Conservation (phyloP, 2,329 filamentous ascomycete species). For the Hypoxylon sp. region DNA sequence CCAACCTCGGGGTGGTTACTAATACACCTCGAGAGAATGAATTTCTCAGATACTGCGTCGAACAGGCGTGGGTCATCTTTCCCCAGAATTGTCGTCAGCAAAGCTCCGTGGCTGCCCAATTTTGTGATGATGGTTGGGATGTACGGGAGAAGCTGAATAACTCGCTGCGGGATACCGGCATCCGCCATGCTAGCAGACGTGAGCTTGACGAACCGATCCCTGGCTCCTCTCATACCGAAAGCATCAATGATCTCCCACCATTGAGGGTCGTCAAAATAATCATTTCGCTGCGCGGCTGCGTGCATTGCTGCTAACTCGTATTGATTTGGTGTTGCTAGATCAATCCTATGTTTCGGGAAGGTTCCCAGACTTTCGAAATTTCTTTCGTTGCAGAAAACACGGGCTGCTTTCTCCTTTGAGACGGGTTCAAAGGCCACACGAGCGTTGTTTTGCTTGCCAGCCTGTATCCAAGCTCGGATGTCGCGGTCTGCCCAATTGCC, state of each 20-base stretch:
- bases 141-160: conserved; percentile 86
- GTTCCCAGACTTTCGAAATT: conserved; percentile 57
- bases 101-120: conserved; percentile 78
- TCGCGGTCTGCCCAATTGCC: conserved; percentile 82
- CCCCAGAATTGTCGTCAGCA: conserved; percentile 78
- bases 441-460: conserved; percentile 66
- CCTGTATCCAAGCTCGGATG: conserved; percentile 75
- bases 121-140: conserved; percentile 89
- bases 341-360: conserved; percentile 73
- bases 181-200: conserved; percentile 77
- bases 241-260: conserved; percentile 88
- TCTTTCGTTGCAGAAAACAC: conserved; percentile 67
- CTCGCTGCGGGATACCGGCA: conserved; percentile 83
- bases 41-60: conserved; percentile 71
- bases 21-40: conserved; percentile 75
- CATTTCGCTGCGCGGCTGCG: conserved; percentile 71
- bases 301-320: conserved; percentile 87
- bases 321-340: conserved; percentile 84
- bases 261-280: conserved; percentile 73
- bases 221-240: conserved; percentile 79
- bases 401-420: conserved; percentile 79
- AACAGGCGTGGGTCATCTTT: conserved; percentile 75
- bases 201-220: conserved; percentile 77
- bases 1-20: conserved; percentile 68
- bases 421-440: conserved; percentile 89